These are phyloP conservation scores for Fusarium xyrophilum DNA, from an alignment of 2,329 filamentous ascomycete species.

Conservation along the genomic window DNA sequence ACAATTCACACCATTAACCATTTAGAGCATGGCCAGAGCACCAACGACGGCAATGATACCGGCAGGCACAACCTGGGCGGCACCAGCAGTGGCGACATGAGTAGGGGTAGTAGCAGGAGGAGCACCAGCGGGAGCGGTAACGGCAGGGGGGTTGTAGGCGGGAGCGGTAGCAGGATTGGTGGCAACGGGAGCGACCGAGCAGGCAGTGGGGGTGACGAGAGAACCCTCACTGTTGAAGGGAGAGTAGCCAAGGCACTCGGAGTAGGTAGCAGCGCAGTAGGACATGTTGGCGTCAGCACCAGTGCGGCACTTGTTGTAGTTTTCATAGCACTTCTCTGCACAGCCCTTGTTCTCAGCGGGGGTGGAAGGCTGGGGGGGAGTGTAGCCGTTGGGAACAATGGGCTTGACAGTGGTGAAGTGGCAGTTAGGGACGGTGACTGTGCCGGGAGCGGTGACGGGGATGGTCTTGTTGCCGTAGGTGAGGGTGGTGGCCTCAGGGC, in stretches of 20 bases:
- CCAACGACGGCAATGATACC: constrained; percentile 39
- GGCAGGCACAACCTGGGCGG: constrained; percentile 32
- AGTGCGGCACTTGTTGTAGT: constrained; percentile 4
- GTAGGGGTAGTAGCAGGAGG: constrained; percentile 8
- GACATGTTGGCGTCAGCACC: neutral
- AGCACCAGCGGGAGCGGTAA: neutral
- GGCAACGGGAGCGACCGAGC: constrained; percentile 21
- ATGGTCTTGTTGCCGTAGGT: constrained; percentile 44
- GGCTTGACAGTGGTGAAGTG: constrained; percentile 20
- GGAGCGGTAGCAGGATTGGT: neutral
- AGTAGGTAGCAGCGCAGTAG: neutral
- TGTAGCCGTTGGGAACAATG: constrained; percentile 28
- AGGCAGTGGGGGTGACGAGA: constrained; percentile 29
- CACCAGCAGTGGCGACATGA: constrained; percentile 25
- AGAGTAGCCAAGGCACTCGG: constrained; percentile 14
- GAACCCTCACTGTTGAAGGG: constrained; percentile 14
- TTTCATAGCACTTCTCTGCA: constrained; percentile 11
- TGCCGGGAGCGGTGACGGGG: constrained; percentile 25
- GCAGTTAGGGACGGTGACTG: constrained; percentile 20
- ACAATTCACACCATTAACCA: neutral
- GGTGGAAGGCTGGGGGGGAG: constrained; percentile 25
- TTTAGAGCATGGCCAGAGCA: constrained; percentile 39
- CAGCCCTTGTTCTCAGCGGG: constrained; percentile 19
- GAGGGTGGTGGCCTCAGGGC: constrained; percentile 42
- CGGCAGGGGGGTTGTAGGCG: neutral